Percentiles rank a stretch among this genome's conserved stretches.
Evolutionary conservation across 1,284 basidiomycete species (phyloP).

Genomic region (Heterobasidion annosum): DNA sequence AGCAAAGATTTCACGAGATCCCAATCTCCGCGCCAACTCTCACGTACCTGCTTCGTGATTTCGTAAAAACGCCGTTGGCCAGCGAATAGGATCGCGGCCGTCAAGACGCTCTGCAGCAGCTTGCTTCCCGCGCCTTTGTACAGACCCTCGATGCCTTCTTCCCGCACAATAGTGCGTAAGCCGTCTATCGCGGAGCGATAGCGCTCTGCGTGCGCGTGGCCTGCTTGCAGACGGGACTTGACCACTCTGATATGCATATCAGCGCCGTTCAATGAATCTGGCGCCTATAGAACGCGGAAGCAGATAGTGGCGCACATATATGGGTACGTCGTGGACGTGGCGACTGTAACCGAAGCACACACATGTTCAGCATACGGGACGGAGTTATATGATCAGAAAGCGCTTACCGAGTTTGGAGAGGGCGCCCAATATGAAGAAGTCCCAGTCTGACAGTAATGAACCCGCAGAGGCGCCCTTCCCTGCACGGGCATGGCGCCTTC

Average conservation of each 20-base stretch:
- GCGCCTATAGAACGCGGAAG: background rate
- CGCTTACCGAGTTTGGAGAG: slow-evolving; percentile 74
- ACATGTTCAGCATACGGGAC: background rate
- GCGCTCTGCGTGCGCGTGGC: slow-evolving; percentile 47
- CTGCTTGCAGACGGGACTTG: slow-evolving; percentile 78
- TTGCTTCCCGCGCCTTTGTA: slow-evolving; percentile 85
- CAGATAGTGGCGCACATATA: slow-evolving; percentile 49
- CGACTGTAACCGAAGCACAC: slow-evolving; percentile 33
- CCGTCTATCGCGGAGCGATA: slow-evolving; percentile 72
- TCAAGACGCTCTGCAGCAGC: slow-evolving; percentile 82
- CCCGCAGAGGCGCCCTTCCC: slow-evolving; percentile 19
- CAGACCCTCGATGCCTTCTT: slow-evolving; percentile 74
- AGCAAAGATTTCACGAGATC: background rate
- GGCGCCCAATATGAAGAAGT: slow-evolving; percentile 86
- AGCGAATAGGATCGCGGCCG: slow-evolving; percentile 85
- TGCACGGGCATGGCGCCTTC: slow-evolving; percentile 44
- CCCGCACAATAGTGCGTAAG: slow-evolving; percentile 58
- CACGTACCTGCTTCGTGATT: slow-evolving; percentile 44
- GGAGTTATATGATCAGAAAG: background rate
- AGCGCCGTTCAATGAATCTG: background rate
- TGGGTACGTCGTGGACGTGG: slow-evolving; percentile 69
- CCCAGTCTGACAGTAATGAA: slow-evolving; percentile 66
- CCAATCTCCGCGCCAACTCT: background rate
- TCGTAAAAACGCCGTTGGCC: slow-evolving; percentile 75
- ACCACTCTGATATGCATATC: slow-evolving; percentile 45